Evolutionary conservation across 2,329 filamentous ascomycete genomes (phyloP), one percentile per base, ranked within the genome.

Genomic region (Colletotrichum viniferum): DNA sequence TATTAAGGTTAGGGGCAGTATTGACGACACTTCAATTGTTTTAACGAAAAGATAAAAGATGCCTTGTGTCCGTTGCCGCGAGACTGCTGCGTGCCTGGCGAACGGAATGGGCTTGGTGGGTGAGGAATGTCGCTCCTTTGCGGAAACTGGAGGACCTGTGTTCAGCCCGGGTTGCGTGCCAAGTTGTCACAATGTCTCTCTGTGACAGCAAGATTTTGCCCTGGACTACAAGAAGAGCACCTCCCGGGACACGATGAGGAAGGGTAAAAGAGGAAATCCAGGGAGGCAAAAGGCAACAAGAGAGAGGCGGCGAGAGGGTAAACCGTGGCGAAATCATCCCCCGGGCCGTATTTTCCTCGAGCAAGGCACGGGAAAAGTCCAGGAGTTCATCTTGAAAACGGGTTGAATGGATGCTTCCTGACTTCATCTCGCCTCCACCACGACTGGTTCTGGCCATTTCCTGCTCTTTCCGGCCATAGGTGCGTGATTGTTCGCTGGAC

Each of bases 71-170:
- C 36, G 73, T 76, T 73, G 73, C 73, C 69, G 69, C 52, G 73
- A 69, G 69, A 76, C 73, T 76, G 69, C 5, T 55, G 63, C 73
- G 69, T 75, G 38, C 55, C 69, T 72, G 55, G 43, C 36, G 52
- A 38, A 26, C 72, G 63, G 63, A 75, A 73, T 75, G 63, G 43
- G 67, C 26, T 36, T 64, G 64, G 16, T 55, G 36, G 36, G 28
- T n/a, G 63, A 73, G 73, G 73, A 76, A 76, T 76, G 73, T 69
- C 64, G 34, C 60, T 69, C 55, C 68, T 67, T 52, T 66, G 62
- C 69, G 55, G 38, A 52, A 43, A 48, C 18, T 24, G n/a, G 55
- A 55, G 56, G 36, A 30, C 18, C 61, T 65, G 71, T 69, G 64
- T 73, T 73, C 71, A 63, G 58, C 64, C 56, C 56, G n/a, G 32